These are phyloP conservation scores for Cryptococcus sp. DNA, from an alignment of 1,284 basidiomycete genomes.

Conservation along the genomic window DNA sequence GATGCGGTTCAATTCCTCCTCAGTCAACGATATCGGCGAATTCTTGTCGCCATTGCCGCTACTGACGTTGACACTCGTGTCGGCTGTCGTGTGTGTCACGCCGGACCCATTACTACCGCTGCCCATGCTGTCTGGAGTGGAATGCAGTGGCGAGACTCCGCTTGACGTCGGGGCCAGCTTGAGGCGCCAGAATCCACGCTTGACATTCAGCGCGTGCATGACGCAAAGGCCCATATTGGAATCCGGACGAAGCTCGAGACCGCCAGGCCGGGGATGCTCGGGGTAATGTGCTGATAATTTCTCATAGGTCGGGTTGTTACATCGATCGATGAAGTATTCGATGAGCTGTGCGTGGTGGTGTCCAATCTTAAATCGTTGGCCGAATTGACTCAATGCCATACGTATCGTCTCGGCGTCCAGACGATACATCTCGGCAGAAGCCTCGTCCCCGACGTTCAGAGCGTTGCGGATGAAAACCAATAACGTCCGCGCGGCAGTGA, in stretches of 20 bases:
- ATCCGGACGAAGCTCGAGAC: constrained; percentile 32
- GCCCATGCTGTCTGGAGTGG: constrained; percentile 28
- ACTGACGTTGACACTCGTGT: too few species aligned
- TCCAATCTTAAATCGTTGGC: constrained; percentile 45
- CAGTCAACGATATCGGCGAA: too few species aligned
- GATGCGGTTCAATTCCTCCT: too few species aligned
- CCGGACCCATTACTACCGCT: not conserved
- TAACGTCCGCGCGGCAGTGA: constrained; percentile 43
- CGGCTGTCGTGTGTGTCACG: too few species aligned
- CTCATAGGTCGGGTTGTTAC: constrained; percentile 41
- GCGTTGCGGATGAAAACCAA: constrained; percentile 45
- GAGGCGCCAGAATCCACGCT: constrained; percentile 45
- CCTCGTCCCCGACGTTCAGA: constrained; percentile 37
- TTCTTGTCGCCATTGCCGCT: too few species aligned
- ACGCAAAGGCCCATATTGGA: constrained; percentile 42
- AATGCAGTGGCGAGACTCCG: constrained; percentile 31
- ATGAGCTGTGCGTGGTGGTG: constrained; percentile 50
- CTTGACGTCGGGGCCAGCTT: constrained; percentile 5
- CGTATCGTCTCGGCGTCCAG: constrained; percentile 43
- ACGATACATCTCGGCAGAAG: constrained; percentile 31
- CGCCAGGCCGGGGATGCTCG: constrained; percentile 45
- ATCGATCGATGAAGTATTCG: constrained; percentile 50
- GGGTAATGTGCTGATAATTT: constrained; percentile 48
- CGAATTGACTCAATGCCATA: constrained; percentile 38
- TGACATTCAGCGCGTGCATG: constrained; percentile 47